Base-by-base conservation (phyloP, 176 grass and related monocot genomes). In the Metroxylon sagu region DNA sequence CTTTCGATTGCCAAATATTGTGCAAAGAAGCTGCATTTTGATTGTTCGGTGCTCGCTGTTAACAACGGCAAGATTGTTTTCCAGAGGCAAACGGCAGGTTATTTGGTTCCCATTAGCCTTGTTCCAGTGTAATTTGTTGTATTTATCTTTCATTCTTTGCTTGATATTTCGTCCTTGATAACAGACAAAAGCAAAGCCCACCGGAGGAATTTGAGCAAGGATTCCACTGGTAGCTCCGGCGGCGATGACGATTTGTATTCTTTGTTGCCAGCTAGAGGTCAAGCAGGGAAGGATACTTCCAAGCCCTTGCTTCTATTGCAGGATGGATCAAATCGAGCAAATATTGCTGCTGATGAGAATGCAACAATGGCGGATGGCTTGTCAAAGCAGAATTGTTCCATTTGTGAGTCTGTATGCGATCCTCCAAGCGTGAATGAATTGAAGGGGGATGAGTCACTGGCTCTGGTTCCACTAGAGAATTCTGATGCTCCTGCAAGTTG, bases 31-130 rank as follows among this genome's bases (percentile, higher is more conserved):
- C 76, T 98, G 51, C 63, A 67, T 0, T 66, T 59, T n/a, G 79
- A 79, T 48, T 98, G 94, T 15, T 76, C 79, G 0, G 85, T 93
- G 66, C 52, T 98, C 3, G 87, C 88, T 0, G 73, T 98, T 73
- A 85, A 69, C 21, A 75, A 78, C n/a, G 94, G 94, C 49, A 98
- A 98, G 80, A 85, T 98, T 50, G 79, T 93, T 52, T 98, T 83
- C 65, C 74, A 58, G 7, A 89, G 85, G 53, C 79, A 83, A 56
- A 60, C 79, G 2, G 77, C 64, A 58, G 84, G 79, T 82, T 72
- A 26, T 67, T 77, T 54, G 3, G 27, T 69, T 6, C 7, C 19
- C 52, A 54, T 17, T 1, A 48, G 19, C 25, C 26, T 71, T 43
- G 7, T 12, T 43, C 12, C 35, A 12, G 35, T 43, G 8, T 12